phyloP scores from a whole-genome alignment of 805 yeast genomes.

The Yarrowia sp. region DNA sequence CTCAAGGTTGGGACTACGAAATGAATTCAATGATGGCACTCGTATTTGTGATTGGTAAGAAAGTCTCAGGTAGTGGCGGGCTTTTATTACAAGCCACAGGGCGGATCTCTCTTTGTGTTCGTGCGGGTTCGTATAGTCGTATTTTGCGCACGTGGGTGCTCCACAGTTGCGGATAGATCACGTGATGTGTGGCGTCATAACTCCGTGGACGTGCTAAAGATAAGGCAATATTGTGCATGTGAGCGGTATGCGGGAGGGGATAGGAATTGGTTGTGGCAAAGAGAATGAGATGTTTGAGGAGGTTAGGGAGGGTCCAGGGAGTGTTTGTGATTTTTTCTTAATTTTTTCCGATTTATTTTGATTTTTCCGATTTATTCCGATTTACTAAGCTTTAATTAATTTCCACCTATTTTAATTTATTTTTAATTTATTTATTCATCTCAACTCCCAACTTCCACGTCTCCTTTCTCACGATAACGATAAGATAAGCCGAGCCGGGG shows the following conservation, averaged over 20 bases:
- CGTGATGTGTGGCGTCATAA: neutral
- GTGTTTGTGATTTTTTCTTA: too few relatives aligned
- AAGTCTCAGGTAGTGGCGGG: neutral
- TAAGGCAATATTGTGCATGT: too few relatives aligned
- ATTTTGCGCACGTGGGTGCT: neutral
- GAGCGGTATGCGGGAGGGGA: too few relatives aligned
- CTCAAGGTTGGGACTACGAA: conserved; percentile 7
- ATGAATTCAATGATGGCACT: neutral
- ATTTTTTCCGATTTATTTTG: too few relatives aligned
- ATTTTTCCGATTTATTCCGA: too few relatives aligned
- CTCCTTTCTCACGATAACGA: neutral
- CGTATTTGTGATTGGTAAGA: neutral
- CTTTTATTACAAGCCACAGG: neutral
- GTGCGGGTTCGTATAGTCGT: too few relatives aligned
- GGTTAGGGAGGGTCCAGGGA: too few relatives aligned
- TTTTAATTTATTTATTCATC: neutral
- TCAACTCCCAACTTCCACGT: neutral
- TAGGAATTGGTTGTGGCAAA: too few relatives aligned
- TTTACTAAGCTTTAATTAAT: too few relatives aligned
- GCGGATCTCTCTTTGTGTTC: too few relatives aligned
- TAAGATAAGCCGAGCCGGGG: neutral
- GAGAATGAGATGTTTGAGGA: too few relatives aligned
- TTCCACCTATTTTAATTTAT: neutral
- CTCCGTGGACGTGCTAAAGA: too few relatives aligned
- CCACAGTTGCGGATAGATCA: neutral